Conservation (phyloP, 345 rosid species). For the Cochlearia excelsa region DNA sequence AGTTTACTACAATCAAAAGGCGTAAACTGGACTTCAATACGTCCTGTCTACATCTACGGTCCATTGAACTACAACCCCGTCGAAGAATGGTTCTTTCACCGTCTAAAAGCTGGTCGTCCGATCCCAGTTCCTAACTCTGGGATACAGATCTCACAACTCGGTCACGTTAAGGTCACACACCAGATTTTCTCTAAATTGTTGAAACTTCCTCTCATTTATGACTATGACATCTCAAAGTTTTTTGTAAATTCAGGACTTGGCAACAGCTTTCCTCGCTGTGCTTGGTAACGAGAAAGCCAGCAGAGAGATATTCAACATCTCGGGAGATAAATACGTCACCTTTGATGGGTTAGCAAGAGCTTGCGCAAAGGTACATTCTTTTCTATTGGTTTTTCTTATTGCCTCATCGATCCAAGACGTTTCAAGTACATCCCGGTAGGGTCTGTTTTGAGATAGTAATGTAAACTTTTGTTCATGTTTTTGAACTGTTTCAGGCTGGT, state of each 20-base stretch:
- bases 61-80: slow-evolving; percentile 97
- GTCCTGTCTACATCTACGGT: slow-evolving; percentile 96
- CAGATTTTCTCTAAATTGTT: slow-evolving; percentile 21
- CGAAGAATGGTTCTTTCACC: slow-evolving; percentile 98
- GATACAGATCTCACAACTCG: slow-evolving; percentile 77
- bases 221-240: slow-evolving; percentile 17
- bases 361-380: slow-evolving; percentile 74
- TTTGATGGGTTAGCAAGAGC: slow-evolving; percentile 92
- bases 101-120: slow-evolving; percentile 90
- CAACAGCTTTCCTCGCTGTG: slow-evolving; percentile 66
- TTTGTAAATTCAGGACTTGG: slow-evolving; percentile 63
- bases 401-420: not conserved
- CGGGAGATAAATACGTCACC: slow-evolving; percentile 89
- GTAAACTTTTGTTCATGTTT: slow-evolving; percentile 7
- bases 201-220: not conserved
- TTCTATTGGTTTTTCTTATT: not conserved
- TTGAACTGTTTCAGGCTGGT: slow-evolving; percentile 55
- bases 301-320: slow-evolving; percentile 79
- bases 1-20: slow-evolving; percentile 55
- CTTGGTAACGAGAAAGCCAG: slow-evolving; percentile 89
- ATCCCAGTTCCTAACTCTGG: slow-evolving; percentile 91
- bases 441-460: too few relatives aligned
- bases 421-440: not conserved
- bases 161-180: slow-evolving; percentile 81
- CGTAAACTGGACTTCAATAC: slow-evolving; percentile 89